A percentile compares a stretch with the other conserved stretches of the same genome.
Conservation (phyloP, 495 filamentous ascomycete genomes). For the Aspergillus conjunctus region DNA sequence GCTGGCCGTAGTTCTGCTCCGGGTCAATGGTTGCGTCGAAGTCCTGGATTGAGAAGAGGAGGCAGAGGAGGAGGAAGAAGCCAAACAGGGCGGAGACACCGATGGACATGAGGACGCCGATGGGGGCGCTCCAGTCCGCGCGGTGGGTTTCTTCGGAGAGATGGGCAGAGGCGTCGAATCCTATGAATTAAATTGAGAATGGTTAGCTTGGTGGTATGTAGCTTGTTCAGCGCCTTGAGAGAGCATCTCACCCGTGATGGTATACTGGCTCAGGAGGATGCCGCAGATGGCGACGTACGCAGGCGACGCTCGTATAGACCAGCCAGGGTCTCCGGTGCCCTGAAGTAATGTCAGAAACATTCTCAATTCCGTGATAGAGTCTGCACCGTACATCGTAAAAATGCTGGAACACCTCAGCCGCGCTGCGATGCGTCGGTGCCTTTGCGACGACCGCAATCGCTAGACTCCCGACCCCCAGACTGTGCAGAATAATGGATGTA, state of each 20-base stretch:
- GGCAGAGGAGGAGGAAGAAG: slow-evolving; percentile 8
- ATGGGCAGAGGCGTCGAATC: slow-evolving; percentile 6
- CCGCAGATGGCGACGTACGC: slow-evolving; percentile 5
- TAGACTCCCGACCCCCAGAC: neutral
- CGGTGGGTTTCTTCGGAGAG: slow-evolving; percentile 11
- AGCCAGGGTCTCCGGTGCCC: slow-evolving; percentile 6
- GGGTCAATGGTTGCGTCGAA: slow-evolving; percentile 8
- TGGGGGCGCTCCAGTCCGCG: slow-evolving; percentile 6
- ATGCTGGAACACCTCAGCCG: slow-evolving; percentile 7
- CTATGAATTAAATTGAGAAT: neutral
- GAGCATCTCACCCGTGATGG: neutral
- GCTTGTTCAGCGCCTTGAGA: neutral
- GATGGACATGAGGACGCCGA: slow-evolving; percentile 10
- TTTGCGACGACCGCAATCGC: slow-evolving; percentile 9
- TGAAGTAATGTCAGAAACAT: neutral
- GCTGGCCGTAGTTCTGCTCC: slow-evolving; percentile 6
- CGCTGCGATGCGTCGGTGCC: slow-evolving; percentile 5
- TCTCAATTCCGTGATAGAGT: neutral
- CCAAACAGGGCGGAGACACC: slow-evolving; percentile 5
- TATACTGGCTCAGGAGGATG: slow-evolving; percentile 11
- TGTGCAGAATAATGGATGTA: slow-evolving; percentile 1
- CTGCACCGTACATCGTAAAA: neutral
- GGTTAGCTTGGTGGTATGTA: neutral
- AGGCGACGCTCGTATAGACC: neutral
- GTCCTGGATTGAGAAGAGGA: slow-evolving; percentile 9